Percentiles rank a stretch among this genome's conserved stretches.
Evolutionary conservation across 257 asterid species (phyloP).

Genomic region (Gentiana macrophylla): DNA sequence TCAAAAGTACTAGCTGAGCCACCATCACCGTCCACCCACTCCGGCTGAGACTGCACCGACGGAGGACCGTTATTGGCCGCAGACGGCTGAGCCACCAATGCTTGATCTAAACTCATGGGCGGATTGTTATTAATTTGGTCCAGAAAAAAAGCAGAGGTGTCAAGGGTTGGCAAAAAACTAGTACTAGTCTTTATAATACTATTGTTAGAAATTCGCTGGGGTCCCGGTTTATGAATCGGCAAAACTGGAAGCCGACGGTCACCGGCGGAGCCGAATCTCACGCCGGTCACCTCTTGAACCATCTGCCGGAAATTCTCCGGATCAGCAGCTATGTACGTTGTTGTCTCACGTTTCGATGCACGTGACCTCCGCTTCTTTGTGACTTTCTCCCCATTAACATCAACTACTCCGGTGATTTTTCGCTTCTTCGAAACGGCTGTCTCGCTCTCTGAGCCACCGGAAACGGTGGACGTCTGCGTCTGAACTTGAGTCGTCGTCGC

Average conservation of each 20-base stretch:
- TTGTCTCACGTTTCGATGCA: slow-evolving; percentile 56
- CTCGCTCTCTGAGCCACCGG: slow-evolving; percentile 65
- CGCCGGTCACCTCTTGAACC: slow-evolving; percentile 96
- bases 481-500: slow-evolving; percentile 1
- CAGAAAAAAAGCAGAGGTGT: slow-evolving; percentile 42
- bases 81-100: slow-evolving; percentile 8
- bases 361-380: slow-evolving; percentile 63
- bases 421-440: slow-evolving; percentile 26
- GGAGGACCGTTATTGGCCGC: slow-evolving; percentile 16
- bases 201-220: slow-evolving; percentile 24
- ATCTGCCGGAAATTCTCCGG: slow-evolving; percentile 78
- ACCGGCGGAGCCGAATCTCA: slow-evolving; percentile 33
- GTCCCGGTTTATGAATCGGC: slow-evolving; percentile 53
- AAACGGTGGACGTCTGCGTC: slow-evolving; percentile 31
- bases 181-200: slow-evolving; percentile 14
- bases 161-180: slow-evolving; percentile 38
- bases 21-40: slow-evolving; percentile 13
- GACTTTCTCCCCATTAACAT: slow-evolving; percentile 28
- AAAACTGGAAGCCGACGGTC: slow-evolving; percentile 21
- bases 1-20: slow-evolving; percentile 37
- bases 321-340: slow-evolving; percentile 81
- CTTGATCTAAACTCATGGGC: slow-evolving; percentile 13
- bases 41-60: slow-evolving; percentile 8
- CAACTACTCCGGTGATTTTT: slow-evolving; percentile 19
- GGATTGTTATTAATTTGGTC: slow-evolving; percentile 5